phyloP scores from a whole-genome alignment of 441 rosid genomes.

The Lagerstroemia fauriei region DNA sequence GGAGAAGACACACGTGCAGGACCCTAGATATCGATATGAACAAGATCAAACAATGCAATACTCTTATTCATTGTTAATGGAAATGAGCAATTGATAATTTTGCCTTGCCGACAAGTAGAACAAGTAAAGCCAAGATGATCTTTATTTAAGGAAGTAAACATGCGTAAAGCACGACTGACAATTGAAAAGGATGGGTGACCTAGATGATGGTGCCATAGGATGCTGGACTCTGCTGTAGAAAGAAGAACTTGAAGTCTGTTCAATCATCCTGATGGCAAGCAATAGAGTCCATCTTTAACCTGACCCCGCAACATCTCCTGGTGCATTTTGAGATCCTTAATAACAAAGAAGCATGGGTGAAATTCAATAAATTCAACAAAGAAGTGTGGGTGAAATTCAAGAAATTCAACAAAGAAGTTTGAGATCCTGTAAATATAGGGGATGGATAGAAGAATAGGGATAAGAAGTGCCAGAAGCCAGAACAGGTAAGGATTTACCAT shows the following conservation, averaged over 20 bases:
- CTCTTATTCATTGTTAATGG: background rate
- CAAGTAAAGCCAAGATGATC: background rate
- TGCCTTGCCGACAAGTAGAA: background rate
- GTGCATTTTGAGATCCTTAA: background rate
- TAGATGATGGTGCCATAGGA: background rate
- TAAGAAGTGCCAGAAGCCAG: too few relatives aligned
- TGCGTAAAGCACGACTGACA: background rate
- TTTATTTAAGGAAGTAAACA: background rate
- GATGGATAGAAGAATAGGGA: too few relatives aligned
- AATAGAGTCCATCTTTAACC: background rate
- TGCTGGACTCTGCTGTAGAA: background rate
- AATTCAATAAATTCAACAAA: slow-evolving; percentile 7
- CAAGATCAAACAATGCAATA: background rate
- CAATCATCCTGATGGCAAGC: background rate
- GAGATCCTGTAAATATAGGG: background rate
- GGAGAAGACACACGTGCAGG: background rate
- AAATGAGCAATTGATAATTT: background rate
- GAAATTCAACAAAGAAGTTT: slow-evolving; percentile 10
- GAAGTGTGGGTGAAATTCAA: background rate
- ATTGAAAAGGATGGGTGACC: background rate
- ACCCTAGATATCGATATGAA: background rate
- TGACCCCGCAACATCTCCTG: background rate
- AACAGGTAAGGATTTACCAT: too few relatives aligned
- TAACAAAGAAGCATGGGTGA: slow-evolving; percentile 15
- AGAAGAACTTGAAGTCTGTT: background rate